phyloP scores from a whole-genome alignment of 2,329 filamentous ascomycete genomes.

The Fusarium paranaense region DNA sequence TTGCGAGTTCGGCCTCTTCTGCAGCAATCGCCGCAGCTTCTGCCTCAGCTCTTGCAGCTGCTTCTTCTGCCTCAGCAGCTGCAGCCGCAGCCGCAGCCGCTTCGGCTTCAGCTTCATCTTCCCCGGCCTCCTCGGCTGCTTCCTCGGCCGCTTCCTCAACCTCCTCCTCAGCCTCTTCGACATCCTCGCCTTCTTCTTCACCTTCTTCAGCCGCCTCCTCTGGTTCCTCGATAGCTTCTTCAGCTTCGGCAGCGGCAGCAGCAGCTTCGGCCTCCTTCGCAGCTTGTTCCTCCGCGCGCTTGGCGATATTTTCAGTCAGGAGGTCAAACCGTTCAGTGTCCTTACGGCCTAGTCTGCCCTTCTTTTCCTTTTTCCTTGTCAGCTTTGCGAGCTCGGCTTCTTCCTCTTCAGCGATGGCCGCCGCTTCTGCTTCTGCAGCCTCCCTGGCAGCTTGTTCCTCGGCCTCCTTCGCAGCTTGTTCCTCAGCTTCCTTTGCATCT shows the following conservation, averaged over 20 bases:
- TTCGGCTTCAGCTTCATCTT: conserved; percentile 45
- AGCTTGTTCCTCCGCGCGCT: conserved; percentile 2
- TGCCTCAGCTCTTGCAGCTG: conserved; percentile 5
- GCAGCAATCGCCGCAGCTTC: conserved; percentile 43
- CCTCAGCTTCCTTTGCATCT: background rate
- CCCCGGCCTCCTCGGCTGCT: background rate
- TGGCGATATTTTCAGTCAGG: conserved; percentile 17
- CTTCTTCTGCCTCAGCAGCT: conserved; percentile 40
- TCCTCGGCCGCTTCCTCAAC: conserved; percentile 43
- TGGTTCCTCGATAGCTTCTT: conserved; percentile 31
- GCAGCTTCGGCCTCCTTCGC: conserved; percentile 28
- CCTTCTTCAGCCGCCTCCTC: conserved; percentile 28
- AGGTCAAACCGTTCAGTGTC: conserved; percentile 34
- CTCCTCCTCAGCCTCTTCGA: conserved; percentile 36
- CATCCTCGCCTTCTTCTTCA: conserved; percentile 44
- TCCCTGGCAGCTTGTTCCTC: background rate
- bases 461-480: conserved; percentile 5
- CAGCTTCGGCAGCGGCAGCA: conserved; percentile 30
- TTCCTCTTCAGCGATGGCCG: conserved; percentile 47
- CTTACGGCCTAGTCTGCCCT: conserved; percentile 43
- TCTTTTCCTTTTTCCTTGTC: conserved; percentile 52
- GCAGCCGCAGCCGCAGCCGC: conserved; percentile 31
- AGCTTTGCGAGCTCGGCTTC: conserved; percentile 56
- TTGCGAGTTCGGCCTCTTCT: conserved; percentile 54
- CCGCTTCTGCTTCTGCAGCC: conserved; percentile 25